Percentiles rank a stretch among this genome's conserved stretches.
Conservation (phyloP, 805 yeast species). For the Zygosaccharomyces gambellarensis region DNA sequence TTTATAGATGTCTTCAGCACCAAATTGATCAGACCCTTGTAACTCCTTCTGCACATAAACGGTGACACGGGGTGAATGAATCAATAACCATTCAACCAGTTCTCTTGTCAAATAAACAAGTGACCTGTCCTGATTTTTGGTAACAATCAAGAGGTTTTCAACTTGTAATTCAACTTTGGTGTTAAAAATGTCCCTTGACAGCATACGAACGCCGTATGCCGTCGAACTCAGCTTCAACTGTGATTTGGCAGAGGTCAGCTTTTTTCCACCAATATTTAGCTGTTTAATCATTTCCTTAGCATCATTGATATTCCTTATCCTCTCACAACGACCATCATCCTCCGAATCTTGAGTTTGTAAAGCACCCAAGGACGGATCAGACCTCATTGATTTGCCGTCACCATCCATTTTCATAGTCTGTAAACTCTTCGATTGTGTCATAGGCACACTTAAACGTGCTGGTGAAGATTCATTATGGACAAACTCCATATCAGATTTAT, state of each 20-base stretch:
- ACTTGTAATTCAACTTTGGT: conserved; percentile 70
- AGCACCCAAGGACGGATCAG: conserved; percentile 9
- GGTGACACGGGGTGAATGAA: conserved; percentile 35
- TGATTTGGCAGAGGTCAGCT: conserved; percentile 26
- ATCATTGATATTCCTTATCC: conserved; percentile 13
- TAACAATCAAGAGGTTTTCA: conserved; percentile 69
- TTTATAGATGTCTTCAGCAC: conserved; percentile 46
- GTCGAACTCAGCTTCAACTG: conserved; percentile 76
- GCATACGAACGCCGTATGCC: conserved; percentile 72
- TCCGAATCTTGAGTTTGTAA: conserved; percentile 2
- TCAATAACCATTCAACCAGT: conserved; percentile 70
- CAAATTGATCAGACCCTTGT: conserved; percentile 57
- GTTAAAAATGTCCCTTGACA: conserved; percentile 64
- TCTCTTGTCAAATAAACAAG: conserved; percentile 72
- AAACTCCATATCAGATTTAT: background rate
- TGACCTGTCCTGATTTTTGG: conserved; percentile 85
- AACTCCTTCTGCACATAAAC: conserved; percentile 75
- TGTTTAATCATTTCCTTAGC: conserved; percentile 24
- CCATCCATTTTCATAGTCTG: background rate
- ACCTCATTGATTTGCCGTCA: conserved; percentile 5
- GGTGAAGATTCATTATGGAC: background rate
- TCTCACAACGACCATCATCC: conserved; percentile 8
- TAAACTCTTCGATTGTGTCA: background rate
- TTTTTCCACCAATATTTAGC: conserved; percentile 10
- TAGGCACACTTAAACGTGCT: background rate